Evolutionary conservation across 768 basidiomycete genomes (phyloP).

Genomic region (Russula earlei): DNA sequence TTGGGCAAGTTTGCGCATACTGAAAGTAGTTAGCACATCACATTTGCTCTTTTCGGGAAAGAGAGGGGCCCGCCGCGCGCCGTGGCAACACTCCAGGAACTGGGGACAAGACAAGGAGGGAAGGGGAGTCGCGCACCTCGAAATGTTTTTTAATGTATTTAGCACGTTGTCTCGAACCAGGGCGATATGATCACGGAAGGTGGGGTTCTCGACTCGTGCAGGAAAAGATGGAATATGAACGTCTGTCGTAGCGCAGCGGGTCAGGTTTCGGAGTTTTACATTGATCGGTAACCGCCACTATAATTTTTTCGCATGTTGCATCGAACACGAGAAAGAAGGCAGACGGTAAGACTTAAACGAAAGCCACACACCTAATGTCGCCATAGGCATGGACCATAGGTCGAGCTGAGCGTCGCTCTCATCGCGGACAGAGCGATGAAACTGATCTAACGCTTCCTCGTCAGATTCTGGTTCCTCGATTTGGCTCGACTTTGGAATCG

Average conservation of each 20-base stretch:
- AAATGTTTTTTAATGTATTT: slow-evolving; percentile 13
- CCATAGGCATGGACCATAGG: slow-evolving; percentile 12
- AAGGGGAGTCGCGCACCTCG: slow-evolving; percentile 11
- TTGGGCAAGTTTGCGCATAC: slow-evolving; percentile 17
- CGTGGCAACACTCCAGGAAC: slow-evolving; percentile 6
- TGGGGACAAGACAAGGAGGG: neutral
- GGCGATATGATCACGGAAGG: slow-evolving; percentile 7
- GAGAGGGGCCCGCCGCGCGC: too few relatives aligned
- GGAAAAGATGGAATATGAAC: slow-evolving; percentile 15
- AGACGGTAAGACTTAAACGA: neutral
- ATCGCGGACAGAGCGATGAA: slow-evolving; percentile 13
- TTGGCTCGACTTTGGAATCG: neutral
- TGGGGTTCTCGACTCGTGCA: neutral
- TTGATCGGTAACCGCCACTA: neutral
- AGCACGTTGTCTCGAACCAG: slow-evolving; percentile 8
- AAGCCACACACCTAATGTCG: slow-evolving; percentile 11
- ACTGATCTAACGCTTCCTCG: slow-evolving; percentile 3
- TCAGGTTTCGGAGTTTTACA: neutral
- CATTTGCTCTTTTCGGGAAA: neutral
- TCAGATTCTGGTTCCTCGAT: neutral
- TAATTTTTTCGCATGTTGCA: neutral
- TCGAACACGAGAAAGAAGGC: neutral
- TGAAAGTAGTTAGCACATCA: slow-evolving; percentile 9
- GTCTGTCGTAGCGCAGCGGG: neutral
- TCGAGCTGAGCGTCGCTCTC: slow-evolving; percentile 1